Evolutionary conservation across 345 rosid genomes (phyloP).

Genomic region (Corchorus capsularis): DNA sequence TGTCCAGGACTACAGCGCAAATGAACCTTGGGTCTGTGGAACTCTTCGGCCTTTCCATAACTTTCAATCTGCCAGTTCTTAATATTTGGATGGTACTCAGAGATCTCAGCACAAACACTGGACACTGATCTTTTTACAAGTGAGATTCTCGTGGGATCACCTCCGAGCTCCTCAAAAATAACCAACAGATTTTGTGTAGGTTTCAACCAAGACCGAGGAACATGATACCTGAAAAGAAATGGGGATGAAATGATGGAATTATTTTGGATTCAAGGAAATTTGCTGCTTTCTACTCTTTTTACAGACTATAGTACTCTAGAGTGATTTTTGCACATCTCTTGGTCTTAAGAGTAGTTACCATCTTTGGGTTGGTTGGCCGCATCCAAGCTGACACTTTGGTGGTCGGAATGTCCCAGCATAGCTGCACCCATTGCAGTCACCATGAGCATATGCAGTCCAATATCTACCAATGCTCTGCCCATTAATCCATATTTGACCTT

Average conservation of each 20-base stretch:
- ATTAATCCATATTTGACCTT: slow-evolving; percentile 97
- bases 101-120: slow-evolving; percentile 84
- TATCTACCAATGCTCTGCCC: slow-evolving; percentile 94
- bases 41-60: slow-evolving; percentile 85
- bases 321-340: background rate
- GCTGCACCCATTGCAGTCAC: slow-evolving; percentile 75
- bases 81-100: slow-evolving; percentile 87
- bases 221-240: slow-evolving; percentile 67
- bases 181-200: slow-evolving; percentile 85
- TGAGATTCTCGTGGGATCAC: slow-evolving; percentile 74
- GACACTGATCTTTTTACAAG: slow-evolving; percentile 80
- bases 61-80: slow-evolving; percentile 99
- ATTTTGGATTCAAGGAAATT: background rate
- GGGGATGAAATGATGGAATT: slow-evolving; percentile 11
- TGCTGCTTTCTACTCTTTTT: background rate
- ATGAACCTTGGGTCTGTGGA: slow-evolving; percentile 90
- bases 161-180: slow-evolving; percentile 95
- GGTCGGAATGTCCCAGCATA: slow-evolving; percentile 83
- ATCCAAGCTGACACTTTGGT: slow-evolving; percentile 80
- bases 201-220: slow-evolving; percentile 91
- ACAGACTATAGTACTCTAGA: background rate
- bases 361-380: slow-evolving; percentile 93
- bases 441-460: slow-evolving; percentile 87
- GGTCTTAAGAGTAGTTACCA: slow-evolving; percentile 41
- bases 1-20: slow-evolving; percentile 80